Evolutionary conservation across 257 asterid species (phyloP).

Genomic region (Ligustrum vulgare): DNA sequence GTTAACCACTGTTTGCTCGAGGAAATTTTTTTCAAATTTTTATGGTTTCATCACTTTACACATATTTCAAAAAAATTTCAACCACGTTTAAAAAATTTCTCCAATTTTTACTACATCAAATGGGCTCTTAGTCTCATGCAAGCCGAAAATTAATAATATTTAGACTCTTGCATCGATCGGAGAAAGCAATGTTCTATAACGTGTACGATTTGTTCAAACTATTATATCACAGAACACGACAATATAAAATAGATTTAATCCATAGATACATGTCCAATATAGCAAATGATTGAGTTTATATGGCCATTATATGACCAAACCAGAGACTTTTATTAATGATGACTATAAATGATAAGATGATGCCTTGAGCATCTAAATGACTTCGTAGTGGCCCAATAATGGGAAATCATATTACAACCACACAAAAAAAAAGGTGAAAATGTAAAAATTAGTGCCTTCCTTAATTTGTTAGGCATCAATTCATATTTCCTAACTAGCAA

Average conservation of each 20-base stretch:
- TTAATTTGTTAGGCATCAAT: not conserved
- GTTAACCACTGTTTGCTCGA: too few relatives aligned
- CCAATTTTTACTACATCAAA: too few relatives aligned
- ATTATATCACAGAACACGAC: not conserved
- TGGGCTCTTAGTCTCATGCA: too few relatives aligned
- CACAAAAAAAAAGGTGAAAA: not conserved
- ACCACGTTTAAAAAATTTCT: too few relatives aligned
- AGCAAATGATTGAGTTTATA: too few relatives aligned
- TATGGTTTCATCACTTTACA: too few relatives aligned
- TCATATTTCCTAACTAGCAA: constrained; percentile 29
- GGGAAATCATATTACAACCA: not conserved
- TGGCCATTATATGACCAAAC: not conserved
- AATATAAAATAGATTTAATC: too few relatives aligned
- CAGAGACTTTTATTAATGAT: not conserved
- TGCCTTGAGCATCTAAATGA: constrained; percentile 11
- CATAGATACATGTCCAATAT: too few relatives aligned
- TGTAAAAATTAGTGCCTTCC: not conserved
- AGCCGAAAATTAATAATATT: not conserved
- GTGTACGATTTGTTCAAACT: not conserved
- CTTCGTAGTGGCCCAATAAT: not conserved
- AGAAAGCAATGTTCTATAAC: not conserved
- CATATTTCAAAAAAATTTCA: too few relatives aligned
- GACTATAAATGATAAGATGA: not conserved
- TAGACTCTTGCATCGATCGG: not conserved
- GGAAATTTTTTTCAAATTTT: too few relatives aligned